Conservation (phyloP, 306 rosid species). For the Fagus sylvatica region DNA sequence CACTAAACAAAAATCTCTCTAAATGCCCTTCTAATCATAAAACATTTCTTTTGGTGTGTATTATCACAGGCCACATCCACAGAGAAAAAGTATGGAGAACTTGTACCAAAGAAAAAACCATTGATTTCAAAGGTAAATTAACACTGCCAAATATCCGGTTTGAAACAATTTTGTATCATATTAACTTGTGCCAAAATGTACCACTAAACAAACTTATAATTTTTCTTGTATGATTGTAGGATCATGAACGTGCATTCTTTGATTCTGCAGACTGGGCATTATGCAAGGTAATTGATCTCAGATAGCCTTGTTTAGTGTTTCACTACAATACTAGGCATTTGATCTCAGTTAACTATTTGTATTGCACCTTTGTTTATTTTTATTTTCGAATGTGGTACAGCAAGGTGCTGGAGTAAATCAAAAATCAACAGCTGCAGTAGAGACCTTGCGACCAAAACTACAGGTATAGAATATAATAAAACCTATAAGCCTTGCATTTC, state of each 20-base stretch:
- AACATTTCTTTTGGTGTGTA: background rate
- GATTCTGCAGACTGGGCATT: slow-evolving; percentile 99
- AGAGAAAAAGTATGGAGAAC: slow-evolving; percentile 79
- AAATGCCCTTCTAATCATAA: background rate
- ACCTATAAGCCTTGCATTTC: no score
- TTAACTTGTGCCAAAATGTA: background rate
- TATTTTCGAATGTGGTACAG: slow-evolving; percentile 31
- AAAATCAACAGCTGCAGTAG: slow-evolving; percentile 68
- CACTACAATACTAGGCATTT: background rate
- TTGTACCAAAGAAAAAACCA: slow-evolving; percentile 88
- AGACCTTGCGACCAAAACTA: slow-evolving; percentile 77
- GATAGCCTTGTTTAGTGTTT: background rate
- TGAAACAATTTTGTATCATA: background rate
- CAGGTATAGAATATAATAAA: slow-evolving; percentile 39
- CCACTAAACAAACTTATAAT: background rate
- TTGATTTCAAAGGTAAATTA: slow-evolving; percentile 73
- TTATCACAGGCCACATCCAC: slow-evolving; percentile 37
- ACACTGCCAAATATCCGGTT: background rate
- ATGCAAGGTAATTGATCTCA: slow-evolving; percentile 63
- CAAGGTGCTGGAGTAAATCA: slow-evolving; percentile 83
- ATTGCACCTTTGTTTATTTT: background rate
- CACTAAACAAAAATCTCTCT: no score
- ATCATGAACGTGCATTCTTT: slow-evolving; percentile 88
- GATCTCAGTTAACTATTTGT: background rate
- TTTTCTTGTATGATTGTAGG: slow-evolving; percentile 29